Evolutionary conservation across 2,329 filamentous ascomycete species (phyloP), one percentile per base, ranked within the genome.

Genomic region (Cytospora piceicola): DNA sequence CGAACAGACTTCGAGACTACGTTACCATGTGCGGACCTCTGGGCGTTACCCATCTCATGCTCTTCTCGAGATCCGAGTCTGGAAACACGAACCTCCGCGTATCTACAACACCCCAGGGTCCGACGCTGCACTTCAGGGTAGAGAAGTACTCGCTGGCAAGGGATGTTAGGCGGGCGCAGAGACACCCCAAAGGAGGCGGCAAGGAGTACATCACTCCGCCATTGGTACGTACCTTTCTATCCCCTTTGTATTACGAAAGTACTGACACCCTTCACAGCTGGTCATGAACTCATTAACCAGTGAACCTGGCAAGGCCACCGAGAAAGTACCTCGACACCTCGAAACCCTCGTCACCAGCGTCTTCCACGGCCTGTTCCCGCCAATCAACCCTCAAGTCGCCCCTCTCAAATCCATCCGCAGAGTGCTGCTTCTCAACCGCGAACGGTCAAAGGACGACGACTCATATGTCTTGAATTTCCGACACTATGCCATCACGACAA

Each of bases 221-320:
- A 68, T 79, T 98, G 79, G 88, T 90, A 85, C 69, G 80, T 70
- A 60, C 49, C 54, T 27, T 32, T 14, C 14, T 14, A 14, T 30
- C 17, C 20, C 22, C 11, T 5, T 8, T 4, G n/a, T 9, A 12
- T 42, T 17, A 2, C 4, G 58, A 17, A 34, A 29, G 27, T 29
- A 67, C 70, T 62, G 8, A 36, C 15, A 34, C 59, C 17, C 20
- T 14, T 15, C 9, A 3, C 68, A 90, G 87, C 85, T 99, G 54
- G 95, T 99, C 70, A 98, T 99, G 95, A 99, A 99, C 81, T 97
- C 97, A 77, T 97, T 99, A 77, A 86, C 87, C 49, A 90, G 88
- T 4, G 85, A 90, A 32, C 82, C 80, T 36, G 74, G 84, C 54
- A 85, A 88, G 65, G 78, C 85, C 34, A 85, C 83, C 65, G 85